Conservation (phyloP, 139 green algal species). For the Parachlorella kessleri region DNA sequence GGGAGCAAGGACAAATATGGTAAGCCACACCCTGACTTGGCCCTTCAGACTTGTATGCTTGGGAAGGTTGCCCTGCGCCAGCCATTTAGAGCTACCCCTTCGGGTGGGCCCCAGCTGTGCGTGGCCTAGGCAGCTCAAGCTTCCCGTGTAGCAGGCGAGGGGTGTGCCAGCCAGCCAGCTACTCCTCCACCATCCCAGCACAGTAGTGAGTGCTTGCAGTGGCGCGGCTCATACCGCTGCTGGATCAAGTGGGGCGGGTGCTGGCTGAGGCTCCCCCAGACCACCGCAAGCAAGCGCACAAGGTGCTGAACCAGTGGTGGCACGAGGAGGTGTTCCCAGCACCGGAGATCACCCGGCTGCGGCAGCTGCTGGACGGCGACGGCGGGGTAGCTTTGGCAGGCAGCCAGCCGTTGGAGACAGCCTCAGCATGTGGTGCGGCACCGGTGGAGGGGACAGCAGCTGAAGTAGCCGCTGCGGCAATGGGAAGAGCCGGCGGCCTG, state of each 20-base stretch:
- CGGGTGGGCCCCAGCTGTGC: too few relatives aligned
- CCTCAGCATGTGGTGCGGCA: not conserved
- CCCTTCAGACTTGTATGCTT: too few relatives aligned
- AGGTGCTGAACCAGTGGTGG: conserved; percentile 24
- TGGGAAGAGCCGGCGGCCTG: not conserved
- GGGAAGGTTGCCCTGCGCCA: too few relatives aligned
- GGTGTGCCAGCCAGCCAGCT: too few relatives aligned
- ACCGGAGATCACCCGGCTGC: not conserved
- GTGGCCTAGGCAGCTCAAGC: too few relatives aligned
- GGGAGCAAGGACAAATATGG: conserved; percentile 14
- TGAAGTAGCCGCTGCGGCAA: not conserved
- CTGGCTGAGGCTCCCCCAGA: conserved; percentile 5
- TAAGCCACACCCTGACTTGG: too few relatives aligned
- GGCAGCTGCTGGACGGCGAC: conserved; percentile 1
- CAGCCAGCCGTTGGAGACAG: not conserved
- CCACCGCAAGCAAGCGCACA: conserved; percentile 10
- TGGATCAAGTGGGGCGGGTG: conserved; percentile 14
- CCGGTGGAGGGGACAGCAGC: not conserved
- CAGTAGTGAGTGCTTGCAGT: too few relatives aligned
- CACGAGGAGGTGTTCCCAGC: conserved; percentile 19
- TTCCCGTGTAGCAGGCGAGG: too few relatives aligned
- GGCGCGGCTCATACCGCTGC: not conserved
- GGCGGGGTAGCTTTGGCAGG: not conserved
- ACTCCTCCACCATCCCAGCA: too few relatives aligned
- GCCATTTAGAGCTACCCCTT: too few relatives aligned